Conservation (phyloP, 345 rosid species). For the Salix udensis region DNA sequence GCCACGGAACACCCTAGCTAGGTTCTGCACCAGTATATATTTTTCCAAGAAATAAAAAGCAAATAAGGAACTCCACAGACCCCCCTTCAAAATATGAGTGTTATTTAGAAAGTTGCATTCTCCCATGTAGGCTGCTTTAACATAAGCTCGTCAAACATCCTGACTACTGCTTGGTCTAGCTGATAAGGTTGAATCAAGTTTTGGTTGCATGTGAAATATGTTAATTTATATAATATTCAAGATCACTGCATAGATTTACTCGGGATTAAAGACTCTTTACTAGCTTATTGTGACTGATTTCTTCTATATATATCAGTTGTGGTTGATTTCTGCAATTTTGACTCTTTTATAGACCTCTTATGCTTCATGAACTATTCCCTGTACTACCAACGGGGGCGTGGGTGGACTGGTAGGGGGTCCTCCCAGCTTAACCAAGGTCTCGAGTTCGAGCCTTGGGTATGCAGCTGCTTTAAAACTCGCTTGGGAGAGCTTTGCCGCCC, state of each 20-base stretch:
- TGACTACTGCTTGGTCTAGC: not conserved
- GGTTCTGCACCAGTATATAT: not conserved
- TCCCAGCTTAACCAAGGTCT: no score
- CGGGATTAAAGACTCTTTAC: no score
- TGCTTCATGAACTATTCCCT: constrained; percentile 11
- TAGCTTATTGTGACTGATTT: not conserved
- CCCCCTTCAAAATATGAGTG: not conserved
- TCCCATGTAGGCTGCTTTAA: not conserved
- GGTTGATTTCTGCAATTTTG: constrained; percentile 3
- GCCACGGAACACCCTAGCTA: not conserved
- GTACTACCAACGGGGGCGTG: no score
- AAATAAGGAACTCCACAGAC: not conserved
- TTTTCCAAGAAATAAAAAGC: no score
- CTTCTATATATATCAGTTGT: not conserved
- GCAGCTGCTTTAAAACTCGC: no score
- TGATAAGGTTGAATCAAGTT: not conserved
- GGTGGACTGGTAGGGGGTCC: no score
- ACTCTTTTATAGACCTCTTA: constrained; percentile 14
- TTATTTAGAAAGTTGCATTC: not conserved
- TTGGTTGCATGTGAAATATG: not conserved
- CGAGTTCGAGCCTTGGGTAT: no score
- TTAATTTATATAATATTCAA: not conserved
- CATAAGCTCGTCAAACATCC: no score
- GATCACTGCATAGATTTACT: not conserved
- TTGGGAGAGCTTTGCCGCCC: no score